Percentiles rank a stretch among this genome's conserved stretches.
These are phyloP conservation scores for Bonia amplexicaulis DNA, from an alignment of 176 grass and related monocot genomes.

Conservation along the genomic window DNA sequence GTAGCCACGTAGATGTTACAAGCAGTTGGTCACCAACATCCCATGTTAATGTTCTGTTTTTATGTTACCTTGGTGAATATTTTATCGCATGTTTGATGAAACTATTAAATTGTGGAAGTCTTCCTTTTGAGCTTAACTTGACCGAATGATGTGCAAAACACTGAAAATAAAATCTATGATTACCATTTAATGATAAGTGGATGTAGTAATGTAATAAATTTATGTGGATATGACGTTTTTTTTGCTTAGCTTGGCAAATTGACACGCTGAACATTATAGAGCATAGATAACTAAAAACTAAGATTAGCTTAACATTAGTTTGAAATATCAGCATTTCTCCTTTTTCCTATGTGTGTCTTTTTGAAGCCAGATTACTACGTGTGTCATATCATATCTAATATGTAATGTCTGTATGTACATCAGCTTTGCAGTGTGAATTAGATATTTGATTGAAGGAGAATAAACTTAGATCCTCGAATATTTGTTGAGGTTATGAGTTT, in stretches of 20 bases:
- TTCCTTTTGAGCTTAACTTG: background rate
- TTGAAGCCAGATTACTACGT: background rate
- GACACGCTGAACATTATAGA: background rate
- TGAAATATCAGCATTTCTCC: background rate
- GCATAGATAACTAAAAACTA: background rate
- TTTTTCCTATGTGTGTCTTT: background rate
- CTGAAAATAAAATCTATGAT: background rate
- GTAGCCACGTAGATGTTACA: no score
- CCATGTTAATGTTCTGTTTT: background rate
- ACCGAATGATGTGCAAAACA: background rate
- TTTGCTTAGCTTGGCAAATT: background rate
- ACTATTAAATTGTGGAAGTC: background rate
- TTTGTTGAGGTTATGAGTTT: background rate
- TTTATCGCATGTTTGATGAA: background rate
- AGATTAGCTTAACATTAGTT: background rate
- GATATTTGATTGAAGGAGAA: background rate
- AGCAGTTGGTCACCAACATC: background rate
- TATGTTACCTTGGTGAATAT: background rate
- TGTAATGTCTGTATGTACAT: no score
- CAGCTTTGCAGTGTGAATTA: no score
- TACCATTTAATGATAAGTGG: background rate
- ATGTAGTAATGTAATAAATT: background rate
- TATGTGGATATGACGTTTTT: background rate
- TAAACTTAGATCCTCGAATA: background rate
- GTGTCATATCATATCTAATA: background rate